These are phyloP conservation scores for Candida wancherniae DNA, from an alignment of 805 yeast species.

Conservation along the genomic window DNA sequence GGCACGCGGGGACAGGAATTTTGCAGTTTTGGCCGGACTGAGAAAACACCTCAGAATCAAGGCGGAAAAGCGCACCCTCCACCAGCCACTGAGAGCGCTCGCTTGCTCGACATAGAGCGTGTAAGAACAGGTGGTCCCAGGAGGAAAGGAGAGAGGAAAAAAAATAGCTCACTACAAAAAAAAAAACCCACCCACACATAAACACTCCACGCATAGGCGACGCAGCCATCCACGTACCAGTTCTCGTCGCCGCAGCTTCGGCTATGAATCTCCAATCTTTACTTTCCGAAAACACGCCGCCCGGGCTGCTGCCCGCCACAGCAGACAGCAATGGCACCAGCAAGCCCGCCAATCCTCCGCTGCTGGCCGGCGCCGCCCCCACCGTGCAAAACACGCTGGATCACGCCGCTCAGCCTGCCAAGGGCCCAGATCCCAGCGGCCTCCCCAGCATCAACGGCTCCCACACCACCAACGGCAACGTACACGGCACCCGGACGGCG, in stretches of 20 bases:
- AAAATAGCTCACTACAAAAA: constrained; percentile 12
- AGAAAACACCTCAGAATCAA: too few species aligned
- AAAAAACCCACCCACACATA: constrained; percentile 5
- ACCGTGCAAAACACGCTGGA: constrained; percentile 1
- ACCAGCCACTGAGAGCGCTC: constrained; percentile 13
- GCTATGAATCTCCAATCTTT: constrained; percentile 19
- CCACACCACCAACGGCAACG: constrained; percentile 1
- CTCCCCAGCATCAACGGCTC: not conserved
- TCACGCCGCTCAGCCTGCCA: constrained; percentile 2
- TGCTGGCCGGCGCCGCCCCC: not conserved
- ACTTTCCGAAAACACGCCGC: constrained; percentile 15
- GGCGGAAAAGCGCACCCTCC: constrained; percentile 12
- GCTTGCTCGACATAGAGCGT: constrained; percentile 14
- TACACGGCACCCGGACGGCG: not conserved
- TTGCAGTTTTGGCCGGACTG: too few species aligned
- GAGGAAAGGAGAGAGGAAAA: constrained; percentile 15
- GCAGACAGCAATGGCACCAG: constrained; percentile 1
- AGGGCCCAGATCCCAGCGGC: constrained; percentile 1
- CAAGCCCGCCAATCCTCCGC: not conserved
- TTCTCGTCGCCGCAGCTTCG: not conserved
- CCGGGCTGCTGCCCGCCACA: constrained; percentile 4
- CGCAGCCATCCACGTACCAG: not conserved
- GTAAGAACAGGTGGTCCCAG: constrained; percentile 9
- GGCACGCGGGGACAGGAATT: too few species aligned
- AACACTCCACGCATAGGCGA: constrained; percentile 1